Evolutionary conservation across 2,329 filamentous ascomycete species (phyloP).

Genomic region (Domatiomyces catenatus): DNA sequence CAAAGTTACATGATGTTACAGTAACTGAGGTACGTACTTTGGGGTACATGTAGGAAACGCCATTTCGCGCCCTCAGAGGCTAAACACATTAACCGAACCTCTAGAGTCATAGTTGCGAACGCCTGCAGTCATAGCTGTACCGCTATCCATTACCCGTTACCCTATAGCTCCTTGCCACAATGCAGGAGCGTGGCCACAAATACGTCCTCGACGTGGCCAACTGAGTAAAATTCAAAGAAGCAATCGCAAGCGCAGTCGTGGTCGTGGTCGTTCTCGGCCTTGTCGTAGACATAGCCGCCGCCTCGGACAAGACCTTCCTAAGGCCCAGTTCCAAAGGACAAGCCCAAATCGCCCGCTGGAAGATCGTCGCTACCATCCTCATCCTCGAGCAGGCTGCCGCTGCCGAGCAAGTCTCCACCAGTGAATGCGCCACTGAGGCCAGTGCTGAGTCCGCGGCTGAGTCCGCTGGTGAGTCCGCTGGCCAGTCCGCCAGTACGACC

Average conservation of each 20-base stretch:
- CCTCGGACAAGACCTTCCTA: background rate
- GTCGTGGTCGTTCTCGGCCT: background rate
- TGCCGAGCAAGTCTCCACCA: background rate
- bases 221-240: background rate
- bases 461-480: too few relatives aligned
- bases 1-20: too few relatives aligned
- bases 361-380: constrained; percentile 4
- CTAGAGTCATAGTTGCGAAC: too few relatives aligned
- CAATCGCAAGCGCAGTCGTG: background rate
- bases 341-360: background rate
- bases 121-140: background rate
- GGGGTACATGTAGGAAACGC: too few relatives aligned
- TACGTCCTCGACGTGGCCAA: background rate
- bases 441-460: too few relatives aligned
- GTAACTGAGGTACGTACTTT: too few relatives aligned
- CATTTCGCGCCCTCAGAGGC: too few relatives aligned
- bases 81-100: background rate
- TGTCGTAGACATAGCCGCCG: background rate
- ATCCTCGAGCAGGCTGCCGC: background rate
- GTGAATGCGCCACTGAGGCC: too few relatives aligned
- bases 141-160: too few relatives aligned
- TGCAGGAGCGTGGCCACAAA: background rate
- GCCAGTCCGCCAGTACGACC: too few relatives aligned
- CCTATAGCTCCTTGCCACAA: background rate
- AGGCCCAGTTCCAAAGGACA: background rate